Evolutionary conservation across 306 rosid species (phyloP).

Genomic region (Lathyrus oleraceus): DNA sequence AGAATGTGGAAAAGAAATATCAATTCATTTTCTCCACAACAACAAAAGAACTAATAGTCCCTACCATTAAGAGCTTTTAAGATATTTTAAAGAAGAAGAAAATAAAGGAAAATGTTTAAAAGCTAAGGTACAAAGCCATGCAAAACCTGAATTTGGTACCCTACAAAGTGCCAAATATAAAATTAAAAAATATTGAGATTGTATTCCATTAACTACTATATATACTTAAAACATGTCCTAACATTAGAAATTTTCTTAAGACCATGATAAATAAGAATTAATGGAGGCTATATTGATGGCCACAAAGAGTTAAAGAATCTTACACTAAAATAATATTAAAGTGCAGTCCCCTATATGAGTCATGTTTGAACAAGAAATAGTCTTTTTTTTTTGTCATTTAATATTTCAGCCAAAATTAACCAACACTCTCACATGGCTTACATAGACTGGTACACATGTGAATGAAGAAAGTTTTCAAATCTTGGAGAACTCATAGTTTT

Average conservation of each 20-base stretch:
- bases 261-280: slow-evolving; percentile 35
- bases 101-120: slow-evolving; percentile 44
- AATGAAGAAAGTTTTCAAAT: slow-evolving; percentile 40
- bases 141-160: slow-evolving; percentile 53
- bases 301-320: slow-evolving; percentile 40
- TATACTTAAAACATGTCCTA: slow-evolving; percentile 44
- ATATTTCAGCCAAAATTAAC: slow-evolving; percentile 42
- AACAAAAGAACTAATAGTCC: slow-evolving; percentile 48
- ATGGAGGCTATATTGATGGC: slow-evolving; percentile 44
- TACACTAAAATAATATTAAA: slow-evolving; percentile 12
- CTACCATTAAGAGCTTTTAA: slow-evolving; percentile 48
- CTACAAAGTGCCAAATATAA: slow-evolving; percentile 49
- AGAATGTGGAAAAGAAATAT: slow-evolving; percentile 54
- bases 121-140: slow-evolving; percentile 44
- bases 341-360: slow-evolving; percentile 56
- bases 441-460: slow-evolving; percentile 63
- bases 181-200: slow-evolving; percentile 32
- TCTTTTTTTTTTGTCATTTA: slow-evolving; percentile 47
- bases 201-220: slow-evolving; percentile 45
- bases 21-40: slow-evolving; percentile 36
- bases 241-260: slow-evolving; percentile 40
- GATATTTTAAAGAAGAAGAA: slow-evolving; percentile 22
- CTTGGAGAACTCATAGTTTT: slow-evolving; percentile 46
- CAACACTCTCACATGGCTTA: slow-evolving; percentile 81
- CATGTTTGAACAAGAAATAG: slow-evolving; percentile 63